Evolutionary conservation across 306 rosid species (phyloP).

Genomic region (Quercus robur): DNA sequence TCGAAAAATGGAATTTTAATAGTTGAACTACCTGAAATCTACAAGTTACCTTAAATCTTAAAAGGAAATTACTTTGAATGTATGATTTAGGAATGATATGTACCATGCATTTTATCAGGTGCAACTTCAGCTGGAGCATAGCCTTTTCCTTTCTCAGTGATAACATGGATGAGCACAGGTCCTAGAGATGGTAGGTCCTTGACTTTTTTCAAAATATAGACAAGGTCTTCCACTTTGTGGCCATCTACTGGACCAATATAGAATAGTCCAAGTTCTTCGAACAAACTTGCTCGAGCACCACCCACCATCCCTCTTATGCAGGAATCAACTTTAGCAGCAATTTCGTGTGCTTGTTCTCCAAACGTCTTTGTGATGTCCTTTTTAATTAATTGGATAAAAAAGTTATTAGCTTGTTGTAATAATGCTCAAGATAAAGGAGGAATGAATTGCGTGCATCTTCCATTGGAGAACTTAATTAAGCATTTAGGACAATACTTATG

Average conservation of each 20-base stretch:
- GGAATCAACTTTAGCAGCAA: constrained; percentile 47
- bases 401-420: not conserved
- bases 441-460: no score
- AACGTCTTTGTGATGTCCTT: constrained; percentile 47
- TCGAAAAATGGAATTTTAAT: no score
- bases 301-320: constrained; percentile 39
- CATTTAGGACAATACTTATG: no score
- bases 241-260: constrained; percentile 70
- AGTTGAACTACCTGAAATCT: no score
- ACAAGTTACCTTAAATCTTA: not conserved
- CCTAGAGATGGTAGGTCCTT: constrained; percentile 46
- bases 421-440: no score
- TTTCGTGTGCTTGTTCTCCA: constrained; percentile 38
- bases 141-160: constrained; percentile 72
- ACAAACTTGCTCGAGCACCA: constrained; percentile 40
- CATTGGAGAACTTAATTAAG: no score
- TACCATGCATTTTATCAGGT: constrained; percentile 70
- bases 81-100: not conserved
- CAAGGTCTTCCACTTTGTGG: constrained; percentile 53
- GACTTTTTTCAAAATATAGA: constrained; percentile 35
- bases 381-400: not conserved
- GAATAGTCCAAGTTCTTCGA: constrained; percentile 61
- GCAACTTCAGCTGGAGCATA: constrained; percentile 63
- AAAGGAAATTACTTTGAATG: not conserved
- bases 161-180: constrained; percentile 56